Evolutionary conservation across 495 filamentous ascomycete genomes (phyloP), one percentile per base, ranked within the genome.

Genomic region (Neurospora sp.): DNA sequence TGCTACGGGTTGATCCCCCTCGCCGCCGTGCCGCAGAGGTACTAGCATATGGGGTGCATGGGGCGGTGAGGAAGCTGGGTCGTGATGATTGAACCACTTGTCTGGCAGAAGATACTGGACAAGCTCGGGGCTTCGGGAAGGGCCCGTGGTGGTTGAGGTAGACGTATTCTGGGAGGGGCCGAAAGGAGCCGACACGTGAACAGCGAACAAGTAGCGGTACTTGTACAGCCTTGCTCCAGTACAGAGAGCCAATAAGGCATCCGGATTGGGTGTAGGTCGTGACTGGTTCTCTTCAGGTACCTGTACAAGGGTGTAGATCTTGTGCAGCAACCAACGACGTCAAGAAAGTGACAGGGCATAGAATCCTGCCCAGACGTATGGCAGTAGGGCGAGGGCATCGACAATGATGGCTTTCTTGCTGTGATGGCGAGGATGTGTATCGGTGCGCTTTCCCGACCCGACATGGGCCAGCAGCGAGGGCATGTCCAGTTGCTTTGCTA

Each of bases 21-120:
- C 37, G 41, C 14, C 27, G 38, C 71, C 39, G 69, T 59, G 74
- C 74, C 72, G 39, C 44, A 22, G 61, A 61, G 39, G 18, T 14
- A 71, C 68, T 71, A 38, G 77, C 53, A 61, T 16, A 61, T 61
- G 53, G 27, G 6, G 53, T 61, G 69, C 31, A 44, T 72, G 71
- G 75, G 77, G 78, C 78, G 77, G 77, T 80, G 78, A 77, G 73
- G 14, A 44, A 41, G 71, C 27, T 40, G 69, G 22, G 53, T 39
- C 22, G 39, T 70, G 44, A 35, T 27, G 11, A 22, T 59, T 6
- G 48, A 59, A 59, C n/a, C n/a, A 59, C 48, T 59, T 59, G 48
- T 59, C 48, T 20, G 10, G 48, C 20, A 59, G n/a, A 22, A 12
- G n/a, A 12, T 59, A 44, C 53, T 75, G 39, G 68, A 74, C 39